A percentile compares a stretch with the other conserved stretches of the same genome.
Evolutionary conservation across 768 basidiomycete genomes (phyloP).

Genomic region (Filobasidium wieringae): DNA sequence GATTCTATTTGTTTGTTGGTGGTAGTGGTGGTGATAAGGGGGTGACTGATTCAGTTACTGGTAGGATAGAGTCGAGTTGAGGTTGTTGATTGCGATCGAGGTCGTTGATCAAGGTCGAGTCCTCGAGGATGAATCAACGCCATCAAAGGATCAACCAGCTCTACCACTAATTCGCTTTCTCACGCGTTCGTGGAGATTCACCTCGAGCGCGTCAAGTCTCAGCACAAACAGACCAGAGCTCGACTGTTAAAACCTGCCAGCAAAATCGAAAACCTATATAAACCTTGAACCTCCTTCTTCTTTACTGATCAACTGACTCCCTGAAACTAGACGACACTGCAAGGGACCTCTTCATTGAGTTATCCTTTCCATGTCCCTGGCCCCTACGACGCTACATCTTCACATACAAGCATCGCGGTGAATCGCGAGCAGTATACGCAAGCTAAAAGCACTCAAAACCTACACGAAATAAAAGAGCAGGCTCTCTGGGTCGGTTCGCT

Average conservation of each 20-base stretch:
- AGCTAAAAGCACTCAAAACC: not conserved
- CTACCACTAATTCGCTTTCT: not conserved
- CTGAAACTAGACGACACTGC: not conserved
- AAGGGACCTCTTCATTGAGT: not conserved
- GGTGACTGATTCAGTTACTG: not conserved
- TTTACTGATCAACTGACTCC: not conserved
- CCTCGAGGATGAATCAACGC: too few relatives aligned
- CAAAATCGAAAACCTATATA: not conserved
- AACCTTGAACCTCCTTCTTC: not conserved
- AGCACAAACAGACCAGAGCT: too few relatives aligned
- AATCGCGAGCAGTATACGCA: not conserved
- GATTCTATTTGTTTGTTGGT: not conserved
- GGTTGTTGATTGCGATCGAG: too few relatives aligned
- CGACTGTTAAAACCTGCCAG: not conserved
- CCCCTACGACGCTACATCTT: not conserved
- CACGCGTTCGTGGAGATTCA: not conserved
- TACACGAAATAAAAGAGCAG: not conserved
- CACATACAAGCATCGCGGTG: too few relatives aligned
- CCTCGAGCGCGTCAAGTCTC: too few relatives aligned
- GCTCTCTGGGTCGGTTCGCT: too few relatives aligned
- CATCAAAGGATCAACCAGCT: not conserved
- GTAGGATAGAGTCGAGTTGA: too few relatives aligned
- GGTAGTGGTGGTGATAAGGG: not conserved
- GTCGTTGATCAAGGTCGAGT: too few relatives aligned
- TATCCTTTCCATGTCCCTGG: not conserved